Percentiles rank a stretch among this genome's conserved stretches.
phyloP scores from a whole-genome alignment of 345 rosid species.

The Lumnitzera racemosa region DNA sequence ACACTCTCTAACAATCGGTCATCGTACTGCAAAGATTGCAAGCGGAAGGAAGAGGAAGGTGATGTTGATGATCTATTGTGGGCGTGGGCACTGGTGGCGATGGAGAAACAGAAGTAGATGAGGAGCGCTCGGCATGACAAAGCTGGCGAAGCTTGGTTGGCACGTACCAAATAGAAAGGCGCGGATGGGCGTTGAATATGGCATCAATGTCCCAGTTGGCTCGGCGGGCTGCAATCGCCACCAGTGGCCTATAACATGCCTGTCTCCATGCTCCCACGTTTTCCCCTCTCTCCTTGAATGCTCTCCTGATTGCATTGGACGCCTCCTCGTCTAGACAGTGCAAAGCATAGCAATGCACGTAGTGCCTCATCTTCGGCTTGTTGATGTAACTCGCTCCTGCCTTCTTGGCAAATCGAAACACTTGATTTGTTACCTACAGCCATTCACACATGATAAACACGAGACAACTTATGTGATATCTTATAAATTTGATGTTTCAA shows the following conservation, averaged over 20 bases:
- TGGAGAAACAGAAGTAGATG: constrained; percentile 27
- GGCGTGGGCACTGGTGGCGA: constrained; percentile 1
- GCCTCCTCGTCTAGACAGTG: constrained; percentile 90
- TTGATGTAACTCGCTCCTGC: constrained; percentile 94
- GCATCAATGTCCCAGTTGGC: constrained; percentile 92
- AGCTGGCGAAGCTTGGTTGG: constrained; percentile 96
- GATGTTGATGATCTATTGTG: no score
- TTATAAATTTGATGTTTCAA: no score
- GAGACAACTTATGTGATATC: not conserved
- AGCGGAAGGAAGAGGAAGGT: no score
- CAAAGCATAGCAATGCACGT: constrained; percentile 94
- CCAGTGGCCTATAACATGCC: constrained; percentile 91
- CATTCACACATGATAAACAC: not conserved
- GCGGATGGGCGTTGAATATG: constrained; percentile 80
- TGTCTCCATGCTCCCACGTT: constrained; percentile 98
- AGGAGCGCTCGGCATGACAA: constrained; percentile 69
- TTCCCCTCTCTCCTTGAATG: constrained; percentile 88
- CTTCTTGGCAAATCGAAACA: constrained; percentile 86
- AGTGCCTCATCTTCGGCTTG: constrained; percentile 99
- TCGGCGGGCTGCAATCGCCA: constrained; percentile 66
- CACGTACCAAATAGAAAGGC: constrained; percentile 92
- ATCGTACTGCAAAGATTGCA: no score
- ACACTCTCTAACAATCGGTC: no score
- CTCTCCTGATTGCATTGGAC: constrained; percentile 65
- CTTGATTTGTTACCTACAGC: constrained; percentile 87